A percentile compares a stretch with the other conserved stretches of the same genome.
Conservation (phyloP, 2,329 filamentous ascomycete genomes). For the Fusarium tjaetaba region DNA sequence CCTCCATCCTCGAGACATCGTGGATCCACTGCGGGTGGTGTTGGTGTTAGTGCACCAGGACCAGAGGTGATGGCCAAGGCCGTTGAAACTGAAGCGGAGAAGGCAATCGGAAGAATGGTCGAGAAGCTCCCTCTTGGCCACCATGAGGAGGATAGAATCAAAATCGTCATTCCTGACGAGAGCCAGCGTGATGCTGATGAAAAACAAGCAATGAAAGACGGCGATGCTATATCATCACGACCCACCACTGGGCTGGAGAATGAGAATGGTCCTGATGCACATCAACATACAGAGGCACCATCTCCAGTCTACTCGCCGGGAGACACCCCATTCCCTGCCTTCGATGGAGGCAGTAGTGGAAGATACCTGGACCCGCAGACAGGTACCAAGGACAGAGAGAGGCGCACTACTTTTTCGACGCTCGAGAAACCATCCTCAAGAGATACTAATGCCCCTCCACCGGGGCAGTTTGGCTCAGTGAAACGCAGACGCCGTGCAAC, state of each 20-base stretch:
- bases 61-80: constrained; percentile 52
- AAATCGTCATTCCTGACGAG: constrained; percentile 47
- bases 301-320: constrained; percentile 57
- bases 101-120: constrained; percentile 45
- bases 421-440: constrained; percentile 59
- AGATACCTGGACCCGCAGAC: constrained; percentile 48
- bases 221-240: constrained; percentile 22
- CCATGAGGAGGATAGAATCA: constrained; percentile 46
- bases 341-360: constrained; percentile 52
- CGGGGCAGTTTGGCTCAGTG: constrained; percentile 58
- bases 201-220: constrained; percentile 51
- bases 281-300: constrained; percentile 48
- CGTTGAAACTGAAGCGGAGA: constrained; percentile 47
- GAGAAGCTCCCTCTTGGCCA: constrained; percentile 40
- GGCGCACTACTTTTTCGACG: constrained; percentile 66
- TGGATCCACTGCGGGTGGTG: constrained; percentile 48
- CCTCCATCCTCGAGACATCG: constrained; percentile 50
- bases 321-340: constrained; percentile 58
- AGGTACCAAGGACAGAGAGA: constrained; percentile 55
- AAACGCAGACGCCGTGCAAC: constrained; percentile 74
- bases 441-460: constrained; percentile 45
- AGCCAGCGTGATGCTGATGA: constrained; percentile 49
- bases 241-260: constrained; percentile 35
- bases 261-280: constrained; percentile 38
- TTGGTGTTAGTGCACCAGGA: constrained; percentile 56